These are phyloP conservation scores for Paecilomyces sp. DNA, from an alignment of 2,329 filamentous ascomycete genomes.

Conservation along the genomic window DNA sequence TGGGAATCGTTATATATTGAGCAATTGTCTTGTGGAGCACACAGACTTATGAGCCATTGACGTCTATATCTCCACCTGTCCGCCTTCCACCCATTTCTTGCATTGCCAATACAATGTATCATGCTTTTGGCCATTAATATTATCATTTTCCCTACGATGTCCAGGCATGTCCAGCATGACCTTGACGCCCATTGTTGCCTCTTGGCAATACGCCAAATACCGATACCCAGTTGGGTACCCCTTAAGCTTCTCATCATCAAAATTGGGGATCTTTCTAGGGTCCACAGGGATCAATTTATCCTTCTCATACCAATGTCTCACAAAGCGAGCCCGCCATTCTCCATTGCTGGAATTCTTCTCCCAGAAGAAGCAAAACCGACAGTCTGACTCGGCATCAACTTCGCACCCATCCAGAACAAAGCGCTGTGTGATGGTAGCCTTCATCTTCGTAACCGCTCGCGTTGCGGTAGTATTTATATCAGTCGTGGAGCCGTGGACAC, in stretches of 20 bases:
- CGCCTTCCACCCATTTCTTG: slow-evolving; percentile 40
- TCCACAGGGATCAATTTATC: slow-evolving; percentile 44
- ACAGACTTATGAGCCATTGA: neutral
- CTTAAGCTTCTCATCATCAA: slow-evolving; percentile 35
- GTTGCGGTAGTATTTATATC: slow-evolving; percentile 34
- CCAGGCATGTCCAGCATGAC: slow-evolving; percentile 41
- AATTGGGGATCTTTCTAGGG: slow-evolving; percentile 32
- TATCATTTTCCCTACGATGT: slow-evolving; percentile 30
- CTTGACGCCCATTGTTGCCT: slow-evolving; percentile 39
- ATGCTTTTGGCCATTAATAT: slow-evolving; percentile 36
- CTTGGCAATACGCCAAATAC: slow-evolving; percentile 38
- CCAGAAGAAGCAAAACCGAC: slow-evolving; percentile 42
- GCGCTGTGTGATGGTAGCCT: slow-evolving; percentile 45
- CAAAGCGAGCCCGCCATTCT: slow-evolving; percentile 40
- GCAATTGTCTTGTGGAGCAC: neutral
- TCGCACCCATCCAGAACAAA: slow-evolving; percentile 36
- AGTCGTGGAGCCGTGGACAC: slow-evolving; percentile 37
- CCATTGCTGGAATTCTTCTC: slow-evolving; percentile 25
- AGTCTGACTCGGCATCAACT: slow-evolving; percentile 42
- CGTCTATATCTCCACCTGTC: slow-evolving; percentile 17
- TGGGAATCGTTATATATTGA: neutral
- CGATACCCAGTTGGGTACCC: slow-evolving; percentile 40
- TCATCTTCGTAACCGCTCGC: slow-evolving; percentile 44
- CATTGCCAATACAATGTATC: slow-evolving; percentile 38
- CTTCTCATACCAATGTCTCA: slow-evolving; percentile 48